Evolutionary conservation across 768 basidiomycete species (phyloP), one percentile per base, ranked within the genome.

Genomic region (Mycena epipterygia): DNA sequence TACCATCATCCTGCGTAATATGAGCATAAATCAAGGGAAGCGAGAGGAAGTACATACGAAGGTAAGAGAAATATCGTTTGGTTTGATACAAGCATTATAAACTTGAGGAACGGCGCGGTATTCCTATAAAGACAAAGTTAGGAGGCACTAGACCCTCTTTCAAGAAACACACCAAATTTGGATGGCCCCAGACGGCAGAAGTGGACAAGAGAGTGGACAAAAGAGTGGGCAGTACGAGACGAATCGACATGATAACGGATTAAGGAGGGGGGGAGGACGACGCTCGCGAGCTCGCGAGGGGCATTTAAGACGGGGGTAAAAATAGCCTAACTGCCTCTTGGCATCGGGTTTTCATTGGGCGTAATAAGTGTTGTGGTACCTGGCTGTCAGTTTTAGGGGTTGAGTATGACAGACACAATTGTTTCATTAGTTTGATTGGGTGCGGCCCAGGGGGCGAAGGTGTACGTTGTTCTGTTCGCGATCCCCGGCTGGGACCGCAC

Each of bases 1-100:
- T 60, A 67, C 66, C 67, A 33, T 68, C 67, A 37, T 68, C 65
- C 65, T 67, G 56, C 29, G 21, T 21, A 57, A 23, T 32, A 46
- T 46, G 41, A 65, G 53, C 17, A 27, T 33, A 25, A 37, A 17
- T 49, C 56, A 23, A 17, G 33, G 30, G 52, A 46, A 17, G 25
- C 35, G 7, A n/a, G 57, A 19, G 19, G 27, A 16, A 29, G 55
- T n/a, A 52, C 67, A 17, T 49, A 68, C 67, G 29, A 68, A 68
- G 27, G 67, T 68, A n/a, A 68, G 49, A 13, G 67, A 51, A 41
- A 68, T 63, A 27, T 68, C 52, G 33, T 68, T 68, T 23, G 67
- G 27, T 14, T 68, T 68, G 37, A 57, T 57, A 37, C 67, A 68
- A 25, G 49, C 29, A 11, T 37, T 32, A 30, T 68, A 68, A 14